Conservation (phyloP, 441 rosid genomes). For the Pelargonium myrrhifolium region DNA sequence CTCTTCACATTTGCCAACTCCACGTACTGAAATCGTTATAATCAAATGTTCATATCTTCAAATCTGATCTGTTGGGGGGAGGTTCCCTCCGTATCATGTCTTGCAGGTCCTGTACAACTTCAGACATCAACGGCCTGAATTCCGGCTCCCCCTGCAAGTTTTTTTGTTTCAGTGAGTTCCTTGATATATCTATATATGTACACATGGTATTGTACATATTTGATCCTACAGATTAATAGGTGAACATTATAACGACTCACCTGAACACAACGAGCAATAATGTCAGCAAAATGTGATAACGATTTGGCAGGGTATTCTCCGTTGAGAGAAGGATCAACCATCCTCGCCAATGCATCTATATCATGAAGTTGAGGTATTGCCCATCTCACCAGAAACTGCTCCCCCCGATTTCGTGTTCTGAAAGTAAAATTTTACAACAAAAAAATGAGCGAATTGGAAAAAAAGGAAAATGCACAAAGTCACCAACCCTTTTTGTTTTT, state of each 20-base stretch:
- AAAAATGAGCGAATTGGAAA: background rate
- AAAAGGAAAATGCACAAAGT: background rate
- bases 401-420: constrained; percentile 64
- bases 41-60: constrained; percentile 11
- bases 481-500: background rate
- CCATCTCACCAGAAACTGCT: constrained; percentile 93
- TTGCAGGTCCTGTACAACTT: constrained; percentile 82
- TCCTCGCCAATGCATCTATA: constrained; percentile 78
- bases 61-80: constrained; percentile 29
- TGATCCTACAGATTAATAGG: background rate
- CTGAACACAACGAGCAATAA: constrained; percentile 86
- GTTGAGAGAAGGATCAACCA: constrained; percentile 91
- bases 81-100: constrained; percentile 73
- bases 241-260: constrained; percentile 29
- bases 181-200: background rate
- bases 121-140: constrained; percentile 82
- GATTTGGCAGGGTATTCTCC: constrained; percentile 80
- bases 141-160: constrained; percentile 61
- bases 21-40: constrained; percentile 6
- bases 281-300: constrained; percentile 82
- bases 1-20: constrained; percentile 16
- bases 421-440: constrained; percentile 4
- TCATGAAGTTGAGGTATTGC: constrained; percentile 93
- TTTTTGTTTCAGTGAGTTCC: background rate
- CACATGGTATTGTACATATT: constrained; percentile 12